Evolutionary conservation across 2,329 filamentous ascomycete genomes (phyloP).

Genomic region (Knufia petricola): DNA sequence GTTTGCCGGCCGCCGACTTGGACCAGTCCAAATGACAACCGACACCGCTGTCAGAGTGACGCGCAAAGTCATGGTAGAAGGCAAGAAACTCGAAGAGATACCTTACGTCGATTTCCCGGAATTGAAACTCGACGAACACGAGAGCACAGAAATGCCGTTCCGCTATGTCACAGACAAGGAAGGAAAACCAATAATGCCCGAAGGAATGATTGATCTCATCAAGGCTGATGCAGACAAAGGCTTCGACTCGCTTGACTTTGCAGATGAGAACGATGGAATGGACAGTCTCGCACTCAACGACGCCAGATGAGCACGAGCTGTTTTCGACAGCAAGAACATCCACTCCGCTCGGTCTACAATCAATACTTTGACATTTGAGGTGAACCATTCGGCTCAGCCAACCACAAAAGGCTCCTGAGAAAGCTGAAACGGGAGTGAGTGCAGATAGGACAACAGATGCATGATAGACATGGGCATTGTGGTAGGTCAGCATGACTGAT

Average conservation of each 20-base stretch:
- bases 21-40: conserved; percentile 95
- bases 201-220: conserved; percentile 94
- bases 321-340: too few species aligned
- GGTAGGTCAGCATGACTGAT: too few species aligned
- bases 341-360: too few species aligned
- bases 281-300: background rate
- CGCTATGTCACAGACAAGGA: conserved; percentile 73
- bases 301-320: background rate
- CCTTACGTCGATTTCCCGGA: conserved; percentile 82
- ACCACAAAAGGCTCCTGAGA: too few species aligned
- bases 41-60: conserved; percentile 95
- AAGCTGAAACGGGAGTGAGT: too few species aligned
- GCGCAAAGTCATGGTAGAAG: conserved; percentile 74
- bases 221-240: conserved; percentile 88
- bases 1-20: conserved; percentile 75
- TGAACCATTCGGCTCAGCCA: too few species aligned
- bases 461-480: too few species aligned
- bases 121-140: conserved; percentile 78
- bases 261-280: conserved; percentile 31
- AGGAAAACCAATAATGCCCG: conserved; percentile 80
- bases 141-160: conserved; percentile 96
- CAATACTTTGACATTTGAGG: too few species aligned
- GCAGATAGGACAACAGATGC: too few species aligned
- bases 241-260: conserved; percentile 66
- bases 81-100: conserved; percentile 66